These are phyloP conservation scores for Cadophora gregata DNA, from an alignment of 2,329 filamentous ascomycete species.

Conservation along the genomic window DNA sequence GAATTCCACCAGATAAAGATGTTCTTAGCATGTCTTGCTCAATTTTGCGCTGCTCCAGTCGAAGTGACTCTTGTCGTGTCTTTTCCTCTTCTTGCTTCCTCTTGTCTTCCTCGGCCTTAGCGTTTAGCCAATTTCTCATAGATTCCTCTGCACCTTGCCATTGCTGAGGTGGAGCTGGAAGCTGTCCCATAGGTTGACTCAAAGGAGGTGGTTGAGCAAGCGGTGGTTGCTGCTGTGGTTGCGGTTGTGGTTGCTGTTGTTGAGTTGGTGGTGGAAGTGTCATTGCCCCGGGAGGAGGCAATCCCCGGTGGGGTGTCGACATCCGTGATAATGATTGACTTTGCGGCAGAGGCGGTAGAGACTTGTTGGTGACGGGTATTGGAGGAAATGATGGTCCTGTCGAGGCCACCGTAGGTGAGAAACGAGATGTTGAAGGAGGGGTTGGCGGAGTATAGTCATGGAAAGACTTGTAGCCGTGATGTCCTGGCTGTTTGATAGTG, in stretches of 20 bases:
- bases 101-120: slow-evolving; percentile 76
- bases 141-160: slow-evolving; percentile 73
- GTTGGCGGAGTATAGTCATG: slow-evolving; percentile 54
- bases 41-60: slow-evolving; percentile 73
- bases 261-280: slow-evolving; percentile 54
- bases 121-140: slow-evolving; percentile 73
- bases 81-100: slow-evolving; percentile 77
- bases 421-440: slow-evolving; percentile 49
- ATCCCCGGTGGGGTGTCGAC: slow-evolving; percentile 71
- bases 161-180: slow-evolving; percentile 68
- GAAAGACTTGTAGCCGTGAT: slow-evolving; percentile 53
- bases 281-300: slow-evolving; percentile 73
- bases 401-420: slow-evolving; percentile 47
- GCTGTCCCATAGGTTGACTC: slow-evolving; percentile 54
- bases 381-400: slow-evolving; percentile 43
- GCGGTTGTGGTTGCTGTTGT: slow-evolving; percentile 29
- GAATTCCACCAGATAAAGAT: slow-evolving; percentile 72
- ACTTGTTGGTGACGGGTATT: slow-evolving; percentile 39
- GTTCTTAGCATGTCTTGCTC: slow-evolving; percentile 76
- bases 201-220: slow-evolving; percentile 48
- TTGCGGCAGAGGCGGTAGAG: slow-evolving; percentile 43
- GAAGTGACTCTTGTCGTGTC: slow-evolving; percentile 64
- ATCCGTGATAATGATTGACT: slow-evolving; percentile 59
- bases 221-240: slow-evolving; percentile 38
- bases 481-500: slow-evolving; percentile 54